A percentile compares a stretch with the other conserved stretches of the same genome.
Conservation (phyloP, 2,329 filamentous ascomycete genomes). For the Neopestalotiopsis rosae region DNA sequence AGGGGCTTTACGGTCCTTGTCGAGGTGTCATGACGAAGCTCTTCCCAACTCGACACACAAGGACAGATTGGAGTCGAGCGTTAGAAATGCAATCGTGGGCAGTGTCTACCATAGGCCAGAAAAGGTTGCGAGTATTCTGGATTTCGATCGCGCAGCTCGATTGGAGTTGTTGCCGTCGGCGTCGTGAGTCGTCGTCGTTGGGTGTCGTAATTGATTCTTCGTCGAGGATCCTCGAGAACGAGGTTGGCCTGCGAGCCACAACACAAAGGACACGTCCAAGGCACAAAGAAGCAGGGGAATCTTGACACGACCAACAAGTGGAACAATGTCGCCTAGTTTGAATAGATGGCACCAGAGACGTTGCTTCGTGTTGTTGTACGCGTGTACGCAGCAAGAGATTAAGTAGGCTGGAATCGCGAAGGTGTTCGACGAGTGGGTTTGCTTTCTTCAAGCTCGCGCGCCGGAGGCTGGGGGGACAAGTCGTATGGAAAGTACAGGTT, state of each 20-base stretch:
- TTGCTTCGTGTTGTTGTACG: constrained; percentile 21
- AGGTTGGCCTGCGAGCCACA: constrained; percentile 20
- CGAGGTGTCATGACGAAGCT: constrained; percentile 63
- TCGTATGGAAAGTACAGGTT: constrained; percentile 7
- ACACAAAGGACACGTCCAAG: constrained; percentile 33
- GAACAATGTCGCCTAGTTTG: constrained; percentile 21
- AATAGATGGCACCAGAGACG: constrained; percentile 20
- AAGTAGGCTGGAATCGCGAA: constrained; percentile 26
- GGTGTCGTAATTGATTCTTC: constrained; percentile 3
- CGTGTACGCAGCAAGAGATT: constrained; percentile 22
- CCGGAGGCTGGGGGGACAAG: constrained; percentile 28
- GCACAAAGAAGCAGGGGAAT: constrained; percentile 32
- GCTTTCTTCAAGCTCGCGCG: constrained; percentile 33
- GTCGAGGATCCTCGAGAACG: constrained; percentile 11
- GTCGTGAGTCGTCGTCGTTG: neutral
- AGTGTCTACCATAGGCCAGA: constrained; percentile 9
- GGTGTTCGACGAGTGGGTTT: constrained; percentile 27
- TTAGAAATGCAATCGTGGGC: neutral
- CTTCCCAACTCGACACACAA: constrained; percentile 43
- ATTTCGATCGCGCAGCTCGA: neutral
- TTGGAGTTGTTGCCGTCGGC: neutral
- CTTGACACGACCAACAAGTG: constrained; percentile 24
- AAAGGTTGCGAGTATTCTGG: neutral
- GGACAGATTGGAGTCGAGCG: constrained; percentile 15
- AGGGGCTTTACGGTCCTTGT: constrained; percentile 53